Evolutionary conservation across 2,329 filamentous ascomycete genomes (phyloP).

Genomic region (Zelopaecilomyces penicillatus): DNA sequence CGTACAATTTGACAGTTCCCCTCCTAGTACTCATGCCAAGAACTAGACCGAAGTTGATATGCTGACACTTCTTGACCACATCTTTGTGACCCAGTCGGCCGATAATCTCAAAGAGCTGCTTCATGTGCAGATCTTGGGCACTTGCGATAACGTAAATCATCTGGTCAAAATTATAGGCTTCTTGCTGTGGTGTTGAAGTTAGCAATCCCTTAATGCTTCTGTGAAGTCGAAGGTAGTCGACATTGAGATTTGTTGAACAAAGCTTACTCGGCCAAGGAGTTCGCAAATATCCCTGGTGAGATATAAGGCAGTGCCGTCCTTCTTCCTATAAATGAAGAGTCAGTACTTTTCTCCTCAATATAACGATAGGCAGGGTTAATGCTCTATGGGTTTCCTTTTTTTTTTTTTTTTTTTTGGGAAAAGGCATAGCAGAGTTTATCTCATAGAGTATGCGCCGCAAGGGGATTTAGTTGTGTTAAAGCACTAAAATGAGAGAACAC

Average conservation of each 20-base stretch:
- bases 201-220: no score
- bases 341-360: no score
- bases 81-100: constrained; percentile 62
- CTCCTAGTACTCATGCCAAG: constrained; percentile 62
- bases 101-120: constrained; percentile 68
- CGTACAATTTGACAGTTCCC: constrained; percentile 62
- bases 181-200: constrained; percentile 22
- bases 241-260: no score
- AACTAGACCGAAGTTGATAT: constrained; percentile 68
- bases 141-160: constrained; percentile 74
- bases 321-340: constrained; percentile 47
- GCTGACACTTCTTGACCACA: constrained; percentile 57
- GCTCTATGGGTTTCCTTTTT: no score
- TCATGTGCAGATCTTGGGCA: constrained; percentile 64
- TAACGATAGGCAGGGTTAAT: no score
- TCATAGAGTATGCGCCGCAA: no score
- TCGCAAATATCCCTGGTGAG: constrained; percentile 72
- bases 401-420: no score
- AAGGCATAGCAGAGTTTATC: no score
- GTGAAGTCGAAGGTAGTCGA: no score
- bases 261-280: constrained; percentile 48
- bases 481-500: no score
- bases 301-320: constrained; percentile 68
- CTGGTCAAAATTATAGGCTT: constrained; percentile 61
- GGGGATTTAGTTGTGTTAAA: no score